Conservation (phyloP, 768 basidiomycete genomes). For the Artomyces pyxidatus region DNA sequence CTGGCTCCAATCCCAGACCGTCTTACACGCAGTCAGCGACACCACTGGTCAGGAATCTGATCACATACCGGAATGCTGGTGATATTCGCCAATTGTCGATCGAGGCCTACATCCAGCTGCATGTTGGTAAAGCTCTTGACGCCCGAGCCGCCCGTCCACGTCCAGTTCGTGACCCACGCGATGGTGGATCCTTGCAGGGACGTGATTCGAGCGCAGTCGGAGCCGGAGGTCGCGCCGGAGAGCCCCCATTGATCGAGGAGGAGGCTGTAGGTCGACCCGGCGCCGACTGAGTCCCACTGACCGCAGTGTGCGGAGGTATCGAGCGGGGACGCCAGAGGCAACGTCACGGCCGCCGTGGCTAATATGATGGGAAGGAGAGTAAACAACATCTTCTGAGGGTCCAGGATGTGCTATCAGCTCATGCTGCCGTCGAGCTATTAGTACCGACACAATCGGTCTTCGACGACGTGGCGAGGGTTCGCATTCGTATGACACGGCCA, state of each 20-base stretch:
- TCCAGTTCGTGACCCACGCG: slow-evolving; percentile 46
- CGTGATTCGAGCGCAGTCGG: slow-evolving; percentile 40
- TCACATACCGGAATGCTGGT: slow-evolving; percentile 47
- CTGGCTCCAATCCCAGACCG: slow-evolving; percentile 52
- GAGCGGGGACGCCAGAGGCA: background rate
- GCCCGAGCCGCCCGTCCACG: slow-evolving; percentile 41
- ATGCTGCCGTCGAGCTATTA: no score
- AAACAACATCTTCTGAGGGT: no score
- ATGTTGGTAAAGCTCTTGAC: slow-evolving; percentile 61
- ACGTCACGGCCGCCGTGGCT: background rate
- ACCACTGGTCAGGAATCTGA: no score
- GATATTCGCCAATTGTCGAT: slow-evolving; percentile 47
- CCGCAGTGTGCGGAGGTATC: slow-evolving; percentile 29
- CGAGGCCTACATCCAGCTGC: slow-evolving; percentile 39
- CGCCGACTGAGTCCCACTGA: slow-evolving; percentile 42
- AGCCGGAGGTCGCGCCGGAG: slow-evolving; percentile 35
- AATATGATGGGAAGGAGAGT: background rate
- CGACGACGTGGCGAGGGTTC: no score
- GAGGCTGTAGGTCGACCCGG: slow-evolving; percentile 37
- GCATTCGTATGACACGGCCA: no score
- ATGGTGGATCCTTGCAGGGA: slow-evolving; percentile 34
- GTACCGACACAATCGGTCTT: no score
- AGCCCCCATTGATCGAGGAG: slow-evolving; percentile 41
- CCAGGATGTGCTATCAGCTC: no score
- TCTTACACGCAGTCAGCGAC: slow-evolving; percentile 22